phyloP scores from a whole-genome alignment of 768 basidiomycete species.

The Candolleomyces efflorescens region DNA sequence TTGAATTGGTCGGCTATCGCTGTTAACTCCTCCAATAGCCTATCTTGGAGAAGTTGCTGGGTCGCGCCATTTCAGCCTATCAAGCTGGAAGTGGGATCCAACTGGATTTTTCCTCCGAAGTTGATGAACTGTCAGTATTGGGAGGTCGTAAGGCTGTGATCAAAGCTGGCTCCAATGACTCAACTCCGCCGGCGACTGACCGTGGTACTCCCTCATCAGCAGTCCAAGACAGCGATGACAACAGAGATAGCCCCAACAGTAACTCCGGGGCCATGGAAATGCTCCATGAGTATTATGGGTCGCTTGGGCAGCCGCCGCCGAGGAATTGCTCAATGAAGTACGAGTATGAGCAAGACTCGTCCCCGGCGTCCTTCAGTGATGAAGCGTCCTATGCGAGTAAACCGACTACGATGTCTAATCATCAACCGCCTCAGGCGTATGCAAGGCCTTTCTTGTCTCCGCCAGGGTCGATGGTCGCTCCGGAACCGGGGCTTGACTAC shows the following conservation, averaged over 20 bases:
- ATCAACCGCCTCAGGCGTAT: neutral
- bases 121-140: slow-evolving; percentile 34
- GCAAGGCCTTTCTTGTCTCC: neutral
- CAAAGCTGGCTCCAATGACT: slow-evolving; percentile 16
- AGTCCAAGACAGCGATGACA: slow-evolving; percentile 11
- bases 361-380: neutral
- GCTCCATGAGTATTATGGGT: slow-evolving; percentile 21
- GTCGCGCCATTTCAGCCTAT: slow-evolving; percentile 31
- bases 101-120: neutral
- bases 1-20: neutral
- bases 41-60: slow-evolving; percentile 32
- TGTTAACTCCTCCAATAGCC: slow-evolving; percentile 17
- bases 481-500: slow-evolving; percentile 2
- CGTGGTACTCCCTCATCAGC: slow-evolving; percentile 11
- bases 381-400: too few relatives aligned
- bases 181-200: slow-evolving; percentile 5
- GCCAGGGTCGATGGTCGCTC: neutral
- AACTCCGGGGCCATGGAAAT: slow-evolving; percentile 19
- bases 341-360: neutral
- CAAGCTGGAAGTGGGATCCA: slow-evolving; percentile 19
- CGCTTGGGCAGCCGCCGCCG: neutral
- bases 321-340: slow-evolving; percentile 13
- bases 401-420: neutral
- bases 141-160: slow-evolving; percentile 35
- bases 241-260: slow-evolving; percentile 19